Evolutionary conservation across 805 yeast species (phyloP).

Genomic region (Tetrapisispora arboricola): DNA sequence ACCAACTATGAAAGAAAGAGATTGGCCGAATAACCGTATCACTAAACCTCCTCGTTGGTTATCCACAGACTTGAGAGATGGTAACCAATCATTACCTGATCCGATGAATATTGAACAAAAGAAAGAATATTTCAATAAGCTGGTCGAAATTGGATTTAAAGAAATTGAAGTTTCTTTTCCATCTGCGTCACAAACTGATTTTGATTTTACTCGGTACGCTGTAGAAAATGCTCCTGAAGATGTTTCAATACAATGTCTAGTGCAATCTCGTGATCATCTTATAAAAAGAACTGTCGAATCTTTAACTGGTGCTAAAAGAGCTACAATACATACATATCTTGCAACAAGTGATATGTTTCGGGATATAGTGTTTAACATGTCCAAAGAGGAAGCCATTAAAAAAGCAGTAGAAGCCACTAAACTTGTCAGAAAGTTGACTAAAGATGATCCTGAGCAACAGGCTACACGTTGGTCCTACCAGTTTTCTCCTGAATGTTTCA

Average conservation of each 20-base stretch:
- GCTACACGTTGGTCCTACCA: constrained; percentile 65
- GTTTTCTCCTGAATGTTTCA: constrained; percentile 73
- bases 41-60: constrained; percentile 70
- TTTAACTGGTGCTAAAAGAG: constrained; percentile 62
- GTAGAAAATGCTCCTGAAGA: constrained; percentile 67
- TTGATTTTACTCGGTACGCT: constrained; percentile 69
- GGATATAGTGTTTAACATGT: constrained; percentile 53
- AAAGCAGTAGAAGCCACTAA: constrained; percentile 55
- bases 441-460: constrained; percentile 46
- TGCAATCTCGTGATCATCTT: constrained; percentile 68
- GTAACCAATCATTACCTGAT: constrained; percentile 77
- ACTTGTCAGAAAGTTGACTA: constrained; percentile 55
- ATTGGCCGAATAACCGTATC: constrained; percentile 58
- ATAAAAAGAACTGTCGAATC: constrained; percentile 64
- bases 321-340: constrained; percentile 65
- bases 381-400: constrained; percentile 46
- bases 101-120: constrained; percentile 80
- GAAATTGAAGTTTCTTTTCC: constrained; percentile 82
- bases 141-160: constrained; percentile 66
- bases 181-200: constrained; percentile 68
- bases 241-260: constrained; percentile 64
- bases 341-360: constrained; percentile 72
- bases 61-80: constrained; percentile 75
- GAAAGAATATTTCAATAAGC: constrained; percentile 55
- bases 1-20: constrained; percentile 48